Base-by-base conservation (phyloP, 1,139 yeast genomes). In the Kazachstania sp. region DNA sequence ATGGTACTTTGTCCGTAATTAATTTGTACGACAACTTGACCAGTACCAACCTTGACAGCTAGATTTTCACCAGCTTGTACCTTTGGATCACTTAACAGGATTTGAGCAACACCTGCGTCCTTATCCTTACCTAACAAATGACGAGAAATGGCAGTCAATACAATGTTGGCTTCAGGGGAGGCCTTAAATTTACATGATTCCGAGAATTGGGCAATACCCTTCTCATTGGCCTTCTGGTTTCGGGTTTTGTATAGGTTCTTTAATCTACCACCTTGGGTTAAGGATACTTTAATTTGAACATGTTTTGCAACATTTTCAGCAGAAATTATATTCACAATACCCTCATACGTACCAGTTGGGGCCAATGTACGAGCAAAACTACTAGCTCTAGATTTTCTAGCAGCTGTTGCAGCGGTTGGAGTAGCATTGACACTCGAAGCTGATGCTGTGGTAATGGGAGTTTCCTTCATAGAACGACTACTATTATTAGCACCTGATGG, bases 61-160 rank as follows among this genome's bases (percentile, higher is more conserved):
- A 62, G 49, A 45, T 62, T 63, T 9, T 63, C 64, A 11, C 55
- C 60, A 32, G 54, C 55, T 37, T 55, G 58, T 3, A 65, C 53
- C 39, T 59, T 61, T 6, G 66, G 61, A 39, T 63, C 66, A n/a
- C 51, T 53, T 36, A 65, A 46, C 19, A 56, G 52, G 9, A 64
- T 46, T 47, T 64, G 65, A 5, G 78, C 80, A 45, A 72, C 73
- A 15, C 86, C 95, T 44, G 87, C 53, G 46, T 78, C 84, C 40
- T 72, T 72, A 53, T 78, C 81, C 59, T 84, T 81, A 39, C 95
- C 92, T 56, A 90, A 75, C 3, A 79, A 75, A 64, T 85, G 95
- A 61, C 79, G 84, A 44, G 83, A 81, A 45, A 78, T 72, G 15
- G 86, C 76, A 37, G 72, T 71, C 58, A 90, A 76, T 4, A 77